Evolutionary conservation across 1,284 basidiomycete genomes (phyloP).

Genomic region (Tremellales sp.): DNA sequence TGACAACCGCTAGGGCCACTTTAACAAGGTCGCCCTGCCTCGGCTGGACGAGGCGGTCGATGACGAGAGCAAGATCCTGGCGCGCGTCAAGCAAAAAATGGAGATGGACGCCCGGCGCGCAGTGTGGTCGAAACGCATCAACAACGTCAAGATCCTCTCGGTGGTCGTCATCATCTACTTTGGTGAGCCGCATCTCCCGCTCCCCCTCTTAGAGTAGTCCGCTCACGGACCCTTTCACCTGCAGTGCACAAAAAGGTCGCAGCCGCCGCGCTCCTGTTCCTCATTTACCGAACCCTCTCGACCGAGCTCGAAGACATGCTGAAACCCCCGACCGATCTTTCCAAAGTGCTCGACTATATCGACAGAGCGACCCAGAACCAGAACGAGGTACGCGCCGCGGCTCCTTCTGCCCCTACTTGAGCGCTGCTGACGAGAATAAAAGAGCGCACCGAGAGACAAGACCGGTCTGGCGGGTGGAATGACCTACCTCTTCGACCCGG

Average conservation of each 20-base stretch:
- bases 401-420: neutral
- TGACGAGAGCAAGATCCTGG: no score
- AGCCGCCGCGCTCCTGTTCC: slow-evolving; percentile 19
- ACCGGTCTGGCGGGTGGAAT: slow-evolving; percentile 22
- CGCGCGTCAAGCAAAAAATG: slow-evolving; percentile 28
- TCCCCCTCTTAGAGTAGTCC: neutral
- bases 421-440: neutral
- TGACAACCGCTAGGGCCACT: slow-evolving; percentile 27
- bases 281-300: slow-evolving; percentile 32
- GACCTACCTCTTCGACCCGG: slow-evolving; percentile 31
- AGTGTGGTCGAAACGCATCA: slow-evolving; percentile 37
- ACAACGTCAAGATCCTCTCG: slow-evolving; percentile 28
- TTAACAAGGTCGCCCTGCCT: slow-evolving; percentile 31
- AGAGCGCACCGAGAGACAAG: slow-evolving; percentile 9
- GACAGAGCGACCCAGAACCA: slow-evolving; percentile 10
- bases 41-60: slow-evolving; percentile 19
- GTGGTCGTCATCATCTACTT: slow-evolving; percentile 30
- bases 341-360: slow-evolving; percentile 18
- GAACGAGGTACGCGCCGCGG: neutral
- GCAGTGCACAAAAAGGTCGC: slow-evolving; percentile 29
- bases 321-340: slow-evolving; percentile 25
- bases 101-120: slow-evolving; percentile 16
- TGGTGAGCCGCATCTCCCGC: slow-evolving; percentile 20
- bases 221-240: neutral
- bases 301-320: slow-evolving; percentile 34